Base-by-base conservation (phyloP, 257 asterid species). In the Leonotis leonurus region DNA sequence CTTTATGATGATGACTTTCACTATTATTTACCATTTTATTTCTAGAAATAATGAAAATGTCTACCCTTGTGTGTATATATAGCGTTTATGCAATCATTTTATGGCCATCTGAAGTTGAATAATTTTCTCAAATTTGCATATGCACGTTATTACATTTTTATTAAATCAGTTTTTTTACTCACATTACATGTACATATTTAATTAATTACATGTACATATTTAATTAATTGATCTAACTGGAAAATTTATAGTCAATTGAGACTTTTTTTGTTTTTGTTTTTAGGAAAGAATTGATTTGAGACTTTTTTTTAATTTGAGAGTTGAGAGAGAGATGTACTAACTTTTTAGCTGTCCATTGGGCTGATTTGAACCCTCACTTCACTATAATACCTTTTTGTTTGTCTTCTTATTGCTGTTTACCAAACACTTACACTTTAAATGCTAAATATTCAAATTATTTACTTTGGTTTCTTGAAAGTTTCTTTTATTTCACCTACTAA, bases 261-360 rank as follows among this genome's bases (percentile, higher is more conserved):
- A 68, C 43, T 67, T n/a, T n/a, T n/a, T n/a, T n/a, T n/a, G n/a
- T n/a, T n/a, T n/a, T n/a, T n/a, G n/a, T n/a, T n/a, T n/a, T n/a
- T n/a, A n/a, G n/a, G n/a, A n/a, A n/a, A n/a, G 63, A 48, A 55
- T 40, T 72, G 40, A 50, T 54, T 32, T 60, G 52, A 37, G 60
- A 68, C 43, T 67, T n/a, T n/a, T n/a, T n/a, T n/a, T 40, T 72
- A 33, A 50, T 54, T 32, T 60, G 52, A 37, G 60, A 68, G 36
- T 67, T 13, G 66, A 36, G 46, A 18, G 39, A 35, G 37, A 36
- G 58, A 30, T 45, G 45, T 68, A 55, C 40, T 22, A 21, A 26
- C 61, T 60, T 64, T 56, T 29, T 32, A 27, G 74, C 66, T 62
- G 72, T 56, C 63, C 55, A 10, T 57, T 63, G 68, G 59, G 62